Evolutionary conservation across 371 early-diverging fungal genomes (phyloP), one percentile per base, ranked within the genome.

Genomic region (Lichtheimia ornata): DNA sequence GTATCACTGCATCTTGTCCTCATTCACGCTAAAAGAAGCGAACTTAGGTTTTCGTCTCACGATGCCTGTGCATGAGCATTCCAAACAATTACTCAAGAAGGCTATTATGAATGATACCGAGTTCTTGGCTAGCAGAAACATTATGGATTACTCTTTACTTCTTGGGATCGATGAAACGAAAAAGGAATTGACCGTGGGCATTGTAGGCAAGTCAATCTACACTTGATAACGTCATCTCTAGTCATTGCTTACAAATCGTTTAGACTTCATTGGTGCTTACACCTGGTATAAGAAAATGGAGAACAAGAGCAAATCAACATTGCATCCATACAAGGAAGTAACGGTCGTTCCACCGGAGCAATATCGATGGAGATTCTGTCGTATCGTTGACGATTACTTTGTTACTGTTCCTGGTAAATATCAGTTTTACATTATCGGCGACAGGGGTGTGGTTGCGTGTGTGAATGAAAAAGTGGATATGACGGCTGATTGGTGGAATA

Each of bases 271-370:
- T 71, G 89, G 97, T 17, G 89, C 96, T 0, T 97, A 89, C 65
- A 97, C 97, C 0, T 96, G 94, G 95, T 94, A 94, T 78, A 97
- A 96, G 74, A 87, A 89, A 62, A 78, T 97, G 12, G 97, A 97
- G 74, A 90, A 86, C 59, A 93, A 86, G 77, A 92, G 94, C 55
- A 97, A 96, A 80, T 92, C 94, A 6, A 89, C 94, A 1, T 82
- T 91, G 18, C 67, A 84, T 60, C 71, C 88, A 69, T 56, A 89
- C 81, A 67, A 90, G 79, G 78, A 91, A 77, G 95, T 95, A 12
- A 97, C 97, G 1, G 92, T 97, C 28, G 74, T 96, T 18, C 91
- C 94, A 13, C 97, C 97, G 9, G 84, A 89, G 53, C 91, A 92
- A 71, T 97, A 97, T 77, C 93, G 86, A 67, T 77, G 79, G 13